Conservation (phyloP, 2,329 filamentous ascomycete species). For the Didymella lethalis region DNA sequence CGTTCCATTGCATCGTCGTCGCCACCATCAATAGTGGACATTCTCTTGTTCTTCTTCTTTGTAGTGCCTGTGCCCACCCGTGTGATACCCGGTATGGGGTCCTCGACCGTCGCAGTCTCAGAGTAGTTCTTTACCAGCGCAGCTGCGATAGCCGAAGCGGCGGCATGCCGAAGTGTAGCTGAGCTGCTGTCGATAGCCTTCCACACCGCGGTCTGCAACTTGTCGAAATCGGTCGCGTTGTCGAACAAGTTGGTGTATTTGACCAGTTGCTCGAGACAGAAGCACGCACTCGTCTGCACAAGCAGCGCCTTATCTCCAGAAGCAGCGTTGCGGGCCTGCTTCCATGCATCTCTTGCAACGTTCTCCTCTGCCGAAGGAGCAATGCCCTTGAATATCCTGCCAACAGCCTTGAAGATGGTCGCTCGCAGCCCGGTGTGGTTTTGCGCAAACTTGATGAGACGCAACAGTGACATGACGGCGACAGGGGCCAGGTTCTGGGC, state of each 20-base stretch:
- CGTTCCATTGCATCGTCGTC: slow-evolving; percentile 74
- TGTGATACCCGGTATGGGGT: slow-evolving; percentile 58
- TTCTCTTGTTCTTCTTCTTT: slow-evolving; percentile 77
- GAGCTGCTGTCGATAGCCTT: slow-evolving; percentile 85
- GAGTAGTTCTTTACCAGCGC: slow-evolving; percentile 84
- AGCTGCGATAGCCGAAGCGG: slow-evolving; percentile 83
- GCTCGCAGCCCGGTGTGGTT: slow-evolving; percentile 84
- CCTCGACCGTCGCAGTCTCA: slow-evolving; percentile 57
- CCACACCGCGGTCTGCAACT: slow-evolving; percentile 80
- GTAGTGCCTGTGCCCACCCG: slow-evolving; percentile 52
- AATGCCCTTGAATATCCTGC: slow-evolving; percentile 79
- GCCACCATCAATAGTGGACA: slow-evolving; percentile 68
- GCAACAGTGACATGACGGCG: slow-evolving; percentile 74
- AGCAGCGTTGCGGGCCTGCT: slow-evolving; percentile 80
- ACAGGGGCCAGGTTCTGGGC: slow-evolving; percentile 83
- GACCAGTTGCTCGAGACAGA: slow-evolving; percentile 77
- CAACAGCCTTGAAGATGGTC: slow-evolving; percentile 76
- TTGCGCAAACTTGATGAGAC: slow-evolving; percentile 79
- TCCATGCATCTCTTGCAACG: slow-evolving; percentile 91
- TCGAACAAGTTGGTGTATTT: slow-evolving; percentile 82
- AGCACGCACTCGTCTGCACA: slow-evolving; percentile 79
- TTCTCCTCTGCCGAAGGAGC: slow-evolving; percentile 80
- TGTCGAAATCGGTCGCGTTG: slow-evolving; percentile 89
- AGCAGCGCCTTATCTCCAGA: slow-evolving; percentile 82
- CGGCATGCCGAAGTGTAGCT: slow-evolving; percentile 79